These are phyloP conservation scores for Pulveroboletus ravenelii DNA, from an alignment of 768 basidiomycete genomes.

Conservation along the genomic window DNA sequence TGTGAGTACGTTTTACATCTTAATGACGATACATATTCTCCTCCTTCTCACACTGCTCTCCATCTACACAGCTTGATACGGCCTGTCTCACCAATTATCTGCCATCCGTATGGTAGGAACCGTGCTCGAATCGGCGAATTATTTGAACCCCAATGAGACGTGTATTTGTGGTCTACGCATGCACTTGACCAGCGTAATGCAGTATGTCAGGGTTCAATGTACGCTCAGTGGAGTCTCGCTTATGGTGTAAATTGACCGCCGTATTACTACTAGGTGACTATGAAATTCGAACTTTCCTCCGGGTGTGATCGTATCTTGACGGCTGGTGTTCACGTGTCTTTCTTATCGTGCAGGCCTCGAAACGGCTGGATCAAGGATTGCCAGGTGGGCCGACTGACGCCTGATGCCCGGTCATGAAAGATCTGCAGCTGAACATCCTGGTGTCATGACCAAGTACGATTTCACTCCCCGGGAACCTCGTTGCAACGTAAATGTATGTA, in stretches of 20 bases:
- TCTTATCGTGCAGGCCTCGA: constrained; percentile 29
- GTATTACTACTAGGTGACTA: constrained; percentile 29
- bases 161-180: constrained; percentile 10
- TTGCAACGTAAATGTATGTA: constrained; percentile 24
- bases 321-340: constrained; percentile 19
- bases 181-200: background rate
- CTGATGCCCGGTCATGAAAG: constrained; percentile 35
- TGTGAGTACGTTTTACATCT: constrained; percentile 30
- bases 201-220: constrained; percentile 24
- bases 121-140: constrained; percentile 22
- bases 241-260: constrained; percentile 10
- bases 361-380: constrained; percentile 31
- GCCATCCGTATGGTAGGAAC: constrained; percentile 16
- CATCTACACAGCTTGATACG: constrained; percentile 25
- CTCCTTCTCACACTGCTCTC: constrained; percentile 9
- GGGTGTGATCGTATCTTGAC: constrained; percentile 26
- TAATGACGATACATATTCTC: background rate
- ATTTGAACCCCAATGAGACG: constrained; percentile 32
- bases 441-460: constrained; percentile 18
- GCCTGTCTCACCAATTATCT: constrained; percentile 31
- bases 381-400: constrained; percentile 28
- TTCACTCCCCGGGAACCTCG: constrained; percentile 13
- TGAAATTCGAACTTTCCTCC: constrained; percentile 34
- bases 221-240: constrained; percentile 10
- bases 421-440: constrained; percentile 25